Percentiles rank a stretch among this genome's conserved stretches.
These are phyloP conservation scores for Boechera divaricarpa DNA, from an alignment of 345 rosid genomes.

Conservation along the genomic window DNA sequence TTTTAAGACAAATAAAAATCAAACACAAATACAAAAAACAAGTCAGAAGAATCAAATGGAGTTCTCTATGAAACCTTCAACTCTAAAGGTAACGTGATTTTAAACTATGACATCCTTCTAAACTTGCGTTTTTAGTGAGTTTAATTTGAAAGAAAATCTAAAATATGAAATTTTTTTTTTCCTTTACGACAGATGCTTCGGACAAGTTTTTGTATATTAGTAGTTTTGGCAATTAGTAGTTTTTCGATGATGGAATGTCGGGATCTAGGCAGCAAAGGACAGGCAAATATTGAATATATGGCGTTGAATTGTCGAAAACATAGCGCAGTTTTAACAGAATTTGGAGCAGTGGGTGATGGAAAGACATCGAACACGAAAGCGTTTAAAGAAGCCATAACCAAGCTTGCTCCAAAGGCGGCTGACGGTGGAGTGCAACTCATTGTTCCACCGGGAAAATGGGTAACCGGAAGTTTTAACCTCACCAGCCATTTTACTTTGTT, in stretches of 20 bases:
- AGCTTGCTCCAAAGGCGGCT: conserved; percentile 54
- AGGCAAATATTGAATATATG: conserved; percentile 28
- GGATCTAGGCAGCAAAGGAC: background rate
- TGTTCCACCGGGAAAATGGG: conserved; percentile 78
- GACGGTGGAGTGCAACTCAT: conserved; percentile 81
- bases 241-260: conserved; percentile 35
- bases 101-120: background rate
- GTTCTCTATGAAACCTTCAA: conserved; percentile 39
- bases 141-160: background rate
- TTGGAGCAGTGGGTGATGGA: conserved; percentile 84
- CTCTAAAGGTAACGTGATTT: conserved; percentile 32
- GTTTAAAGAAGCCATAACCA: conserved; percentile 56
- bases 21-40: conserved; percentile 19
- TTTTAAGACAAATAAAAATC: background rate
- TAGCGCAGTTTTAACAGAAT: conserved; percentile 61
- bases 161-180: background rate
- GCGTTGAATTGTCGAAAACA: conserved; percentile 71
- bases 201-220: conserved; percentile 30
- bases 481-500: conserved; percentile 89
- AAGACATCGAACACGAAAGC: conserved; percentile 72
- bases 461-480: conserved; percentile 84
- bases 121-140: background rate
- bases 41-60: conserved; percentile 33
- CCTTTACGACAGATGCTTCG: conserved; percentile 38
- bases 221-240: conserved; percentile 34